Conservation (phyloP, 78 protist genomes). For the Planoprotostelium fungivorum region DNA sequence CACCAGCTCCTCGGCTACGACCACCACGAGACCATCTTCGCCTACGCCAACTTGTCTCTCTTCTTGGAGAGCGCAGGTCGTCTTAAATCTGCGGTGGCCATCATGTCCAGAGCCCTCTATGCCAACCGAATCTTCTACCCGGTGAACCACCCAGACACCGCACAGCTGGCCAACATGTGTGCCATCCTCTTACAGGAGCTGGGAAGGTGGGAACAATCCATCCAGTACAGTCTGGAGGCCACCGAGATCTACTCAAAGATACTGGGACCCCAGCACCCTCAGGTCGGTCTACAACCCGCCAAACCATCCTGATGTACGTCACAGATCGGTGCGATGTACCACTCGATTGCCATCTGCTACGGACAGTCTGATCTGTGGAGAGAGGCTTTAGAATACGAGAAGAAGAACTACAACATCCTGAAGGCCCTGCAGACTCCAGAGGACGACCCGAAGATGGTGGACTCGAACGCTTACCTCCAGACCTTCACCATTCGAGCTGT, state of each 20-base stretch:
- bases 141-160: constrained; percentile 42
- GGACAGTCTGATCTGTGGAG: not conserved
- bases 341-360: constrained; percentile 14
- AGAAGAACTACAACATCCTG: constrained; percentile 14
- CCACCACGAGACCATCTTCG: constrained; percentile 55
- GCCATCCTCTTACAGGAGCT: constrained; percentile 28
- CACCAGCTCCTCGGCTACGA: constrained; percentile 34
- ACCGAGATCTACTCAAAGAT: constrained; percentile 16
- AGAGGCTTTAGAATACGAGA: constrained; percentile 10
- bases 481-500: not conserved
- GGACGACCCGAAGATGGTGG: not conserved
- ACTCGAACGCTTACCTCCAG: not conserved
- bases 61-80: constrained; percentile 34
- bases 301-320: not conserved
- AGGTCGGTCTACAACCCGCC: not conserved
- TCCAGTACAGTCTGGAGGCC: constrained; percentile 22
- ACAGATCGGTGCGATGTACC: constrained; percentile 1
- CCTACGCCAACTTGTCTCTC: constrained; percentile 38
- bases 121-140: constrained; percentile 18
- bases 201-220: constrained; percentile 2
- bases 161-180: constrained; percentile 13
- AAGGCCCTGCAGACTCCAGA: not conserved
- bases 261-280: constrained; percentile 17
- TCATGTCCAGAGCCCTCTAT: constrained; percentile 43
- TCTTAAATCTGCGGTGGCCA: constrained; percentile 17